Evolutionary conservation across 2,329 filamentous ascomycete species (phyloP).

Genomic region (Stemphylium lycopersici): DNA sequence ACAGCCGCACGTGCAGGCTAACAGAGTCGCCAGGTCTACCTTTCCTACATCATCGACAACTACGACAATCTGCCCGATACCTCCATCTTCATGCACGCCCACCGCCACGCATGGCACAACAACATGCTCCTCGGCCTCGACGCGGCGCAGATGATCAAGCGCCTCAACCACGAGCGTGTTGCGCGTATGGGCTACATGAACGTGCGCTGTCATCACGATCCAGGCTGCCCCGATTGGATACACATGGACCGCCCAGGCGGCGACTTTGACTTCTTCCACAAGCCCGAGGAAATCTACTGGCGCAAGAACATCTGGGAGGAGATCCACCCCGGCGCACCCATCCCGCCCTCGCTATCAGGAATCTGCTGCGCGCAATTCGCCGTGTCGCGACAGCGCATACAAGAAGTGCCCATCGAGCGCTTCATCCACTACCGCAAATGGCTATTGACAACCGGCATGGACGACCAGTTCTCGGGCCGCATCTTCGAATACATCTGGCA

Average conservation of each 20-base stretch:
- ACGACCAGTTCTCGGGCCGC: constrained; percentile 48
- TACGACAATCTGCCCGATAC: constrained; percentile 66
- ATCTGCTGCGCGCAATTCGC: constrained; percentile 65
- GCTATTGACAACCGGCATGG: constrained; percentile 51
- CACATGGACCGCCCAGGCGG: constrained; percentile 52
- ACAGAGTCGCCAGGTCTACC: constrained; percentile 51
- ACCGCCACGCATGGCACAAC: constrained; percentile 64
- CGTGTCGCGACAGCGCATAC: constrained; percentile 56
- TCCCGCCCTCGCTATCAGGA: constrained; percentile 46
- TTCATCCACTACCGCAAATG: constrained; percentile 62
- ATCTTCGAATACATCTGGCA: constrained; percentile 51
- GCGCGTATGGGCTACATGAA: constrained; percentile 64
- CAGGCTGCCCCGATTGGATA: constrained; percentile 66
- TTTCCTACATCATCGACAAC: constrained; percentile 68
- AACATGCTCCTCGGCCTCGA: constrained; percentile 60
- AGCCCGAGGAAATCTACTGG: constrained; percentile 49
- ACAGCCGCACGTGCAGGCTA: constrained; percentile 5
- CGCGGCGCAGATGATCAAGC: constrained; percentile 57
- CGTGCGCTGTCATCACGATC: constrained; percentile 63
- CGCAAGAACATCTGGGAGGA: constrained; percentile 47
- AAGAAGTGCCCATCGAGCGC: constrained; percentile 57
- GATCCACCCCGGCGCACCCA: constrained; percentile 50
- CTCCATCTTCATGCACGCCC: constrained; percentile 65
- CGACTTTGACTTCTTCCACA: constrained; percentile 49
- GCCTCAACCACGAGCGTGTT: constrained; percentile 60